A percentile compares a stretch with the other conserved stretches of the same genome.
Conservation (phyloP, 225 moss, liverwort and hornwort species). For the Rhytidiadelphus loreus region DNA sequence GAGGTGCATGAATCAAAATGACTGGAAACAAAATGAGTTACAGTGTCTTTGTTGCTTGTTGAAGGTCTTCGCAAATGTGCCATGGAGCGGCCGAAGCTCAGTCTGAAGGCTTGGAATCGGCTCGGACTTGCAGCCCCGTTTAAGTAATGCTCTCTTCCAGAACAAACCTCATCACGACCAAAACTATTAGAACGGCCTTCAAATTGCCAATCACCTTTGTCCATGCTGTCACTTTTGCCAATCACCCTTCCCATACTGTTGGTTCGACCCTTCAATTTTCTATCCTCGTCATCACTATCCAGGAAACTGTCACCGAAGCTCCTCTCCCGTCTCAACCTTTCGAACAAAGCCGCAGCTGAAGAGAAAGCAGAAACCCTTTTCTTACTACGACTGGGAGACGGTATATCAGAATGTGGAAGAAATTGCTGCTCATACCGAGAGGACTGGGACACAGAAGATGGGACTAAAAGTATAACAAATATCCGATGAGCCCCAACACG, state of each 20-base stretch:
- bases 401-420: slow-evolving; percentile 34
- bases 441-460: slow-evolving; percentile 36
- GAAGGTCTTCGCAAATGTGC: slow-evolving; percentile 55
- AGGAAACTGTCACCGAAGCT: slow-evolving; percentile 27
- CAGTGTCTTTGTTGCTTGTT: slow-evolving; percentile 37
- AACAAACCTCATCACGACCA: slow-evolving; percentile 32
- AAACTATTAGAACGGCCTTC: slow-evolving; percentile 36
- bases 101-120: slow-evolving; percentile 41
- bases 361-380: slow-evolving; percentile 63
- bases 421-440: slow-evolving; percentile 41
- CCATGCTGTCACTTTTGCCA: slow-evolving; percentile 26
- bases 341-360: slow-evolving; percentile 78
- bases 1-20: background rate
- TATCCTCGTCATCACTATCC: slow-evolving; percentile 43
- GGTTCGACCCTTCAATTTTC: slow-evolving; percentile 39
- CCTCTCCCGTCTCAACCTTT: slow-evolving; percentile 63
- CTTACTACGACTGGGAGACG: slow-evolving; percentile 39
- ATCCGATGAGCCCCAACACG: slow-evolving; percentile 73
- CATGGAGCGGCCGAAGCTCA: slow-evolving; percentile 55
- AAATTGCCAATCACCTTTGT: slow-evolving; percentile 27
- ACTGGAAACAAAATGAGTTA: background rate
- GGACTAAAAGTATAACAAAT: slow-evolving; percentile 72
- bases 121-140: slow-evolving; percentile 39
- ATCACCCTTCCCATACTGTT: slow-evolving; percentile 27
- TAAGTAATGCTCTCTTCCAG: slow-evolving; percentile 20